A percentile compares a stretch with the other conserved stretches of the same genome.
phyloP scores from a whole-genome alignment of 2,329 filamentous ascomycete species.

The Fusarium luffae region DNA sequence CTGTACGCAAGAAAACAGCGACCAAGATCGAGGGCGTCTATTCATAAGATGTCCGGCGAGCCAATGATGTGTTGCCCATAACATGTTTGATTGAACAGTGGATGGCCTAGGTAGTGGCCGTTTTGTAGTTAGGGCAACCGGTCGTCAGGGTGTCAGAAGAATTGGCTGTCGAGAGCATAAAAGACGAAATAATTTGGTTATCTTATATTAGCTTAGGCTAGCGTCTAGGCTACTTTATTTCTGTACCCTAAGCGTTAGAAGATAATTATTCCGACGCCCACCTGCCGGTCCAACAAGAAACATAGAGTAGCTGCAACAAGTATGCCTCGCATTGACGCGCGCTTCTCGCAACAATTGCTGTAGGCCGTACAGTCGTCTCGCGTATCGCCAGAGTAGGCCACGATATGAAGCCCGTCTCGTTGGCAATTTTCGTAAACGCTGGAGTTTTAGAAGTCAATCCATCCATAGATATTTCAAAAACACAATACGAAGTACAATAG shows the following conservation, averaged over 20 bases:
- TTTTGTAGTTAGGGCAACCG: not conserved
- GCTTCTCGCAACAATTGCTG: constrained; percentile 21
- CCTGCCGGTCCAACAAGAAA: not conserved
- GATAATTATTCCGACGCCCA: too few relatives aligned
- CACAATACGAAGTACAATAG: not conserved
- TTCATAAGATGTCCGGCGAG: not conserved
- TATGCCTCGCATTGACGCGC: constrained; percentile 41
- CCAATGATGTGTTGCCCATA: constrained; percentile 8
- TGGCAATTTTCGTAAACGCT: constrained; percentile 10
- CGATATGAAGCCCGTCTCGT: constrained; percentile 3
- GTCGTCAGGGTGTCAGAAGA: too few relatives aligned
- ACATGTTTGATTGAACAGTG: not conserved
- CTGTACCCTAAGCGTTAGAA: too few relatives aligned
- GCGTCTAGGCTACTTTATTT: too few relatives aligned
- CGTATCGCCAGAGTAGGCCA: constrained; percentile 19
- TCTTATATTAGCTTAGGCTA: too few relatives aligned
- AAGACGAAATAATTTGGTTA: too few relatives aligned
- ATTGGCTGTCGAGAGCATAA: too few relatives aligned
- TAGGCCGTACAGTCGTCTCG: constrained; percentile 2
- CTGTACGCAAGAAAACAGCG: not conserved
- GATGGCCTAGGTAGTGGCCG: not conserved
- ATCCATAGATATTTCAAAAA: not conserved
- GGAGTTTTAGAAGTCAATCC: not conserved
- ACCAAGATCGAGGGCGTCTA: constrained; percentile 13
- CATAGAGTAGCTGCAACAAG: constrained; percentile 13